Evolutionary conservation across 2,329 filamentous ascomycete genomes (phyloP).

Genomic region (Alternaria gansuensis): DNA sequence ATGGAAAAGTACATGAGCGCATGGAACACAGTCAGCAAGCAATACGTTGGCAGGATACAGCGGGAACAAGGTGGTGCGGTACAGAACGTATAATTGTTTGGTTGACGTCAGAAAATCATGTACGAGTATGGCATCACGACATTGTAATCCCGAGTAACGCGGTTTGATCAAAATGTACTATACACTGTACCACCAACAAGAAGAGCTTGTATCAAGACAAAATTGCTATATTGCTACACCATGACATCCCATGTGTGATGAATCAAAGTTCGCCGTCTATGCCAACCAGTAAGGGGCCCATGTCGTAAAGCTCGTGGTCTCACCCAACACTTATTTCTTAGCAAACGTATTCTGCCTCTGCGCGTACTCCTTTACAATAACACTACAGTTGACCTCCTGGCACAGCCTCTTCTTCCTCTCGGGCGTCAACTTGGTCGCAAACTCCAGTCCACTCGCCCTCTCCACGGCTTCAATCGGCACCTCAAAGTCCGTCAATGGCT

Average conservation of each 20-base stretch:
- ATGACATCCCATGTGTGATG: neutral
- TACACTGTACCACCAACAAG: slow-evolving; percentile 34
- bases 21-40: slow-evolving; percentile 62
- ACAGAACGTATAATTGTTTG: slow-evolving; percentile 19
- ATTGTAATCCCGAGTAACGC: neutral
- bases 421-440: slow-evolving; percentile 79
- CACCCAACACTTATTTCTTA: slow-evolving; percentile 33
- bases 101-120: slow-evolving; percentile 8
- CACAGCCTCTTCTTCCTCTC: slow-evolving; percentile 81
- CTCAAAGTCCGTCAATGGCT: slow-evolving; percentile 90
- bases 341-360: slow-evolving; percentile 62
- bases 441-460: slow-evolving; percentile 89
- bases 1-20: slow-evolving; percentile 66
- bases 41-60: slow-evolving; percentile 61
- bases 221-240: slow-evolving; percentile 11
- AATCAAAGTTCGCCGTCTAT: neutral
- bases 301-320: neutral
- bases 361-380: slow-evolving; percentile 83
- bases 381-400: slow-evolving; percentile 81
- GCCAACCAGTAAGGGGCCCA: slow-evolving; percentile 12
- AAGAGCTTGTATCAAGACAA: slow-evolving; percentile 11
- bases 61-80: slow-evolving; percentile 41
- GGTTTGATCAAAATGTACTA: slow-evolving; percentile 32
- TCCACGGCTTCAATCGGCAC: slow-evolving; percentile 93
- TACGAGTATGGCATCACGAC: slow-evolving; percentile 12